Evolutionary conservation across 2,329 filamentous ascomycete genomes (phyloP).

Genomic region (Penicillium sp.): DNA sequence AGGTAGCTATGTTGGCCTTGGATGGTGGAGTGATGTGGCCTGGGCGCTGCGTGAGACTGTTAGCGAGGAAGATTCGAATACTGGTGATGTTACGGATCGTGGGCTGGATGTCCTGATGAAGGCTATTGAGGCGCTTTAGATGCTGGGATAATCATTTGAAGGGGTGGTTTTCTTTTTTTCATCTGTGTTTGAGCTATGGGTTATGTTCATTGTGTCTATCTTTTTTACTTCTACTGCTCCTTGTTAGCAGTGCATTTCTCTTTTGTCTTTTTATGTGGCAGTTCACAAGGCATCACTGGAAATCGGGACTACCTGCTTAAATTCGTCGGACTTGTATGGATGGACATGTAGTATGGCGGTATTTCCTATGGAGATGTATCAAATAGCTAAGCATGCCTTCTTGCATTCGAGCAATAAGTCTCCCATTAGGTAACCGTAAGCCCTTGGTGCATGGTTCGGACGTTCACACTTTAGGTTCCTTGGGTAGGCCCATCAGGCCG

Average conservation of each 20-base stretch:
- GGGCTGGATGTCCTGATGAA: constrained; percentile 56
- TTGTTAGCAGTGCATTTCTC: neutral
- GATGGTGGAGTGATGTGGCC: constrained; percentile 81
- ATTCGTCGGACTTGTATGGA: too few relatives aligned
- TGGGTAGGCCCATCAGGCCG: too few relatives aligned
- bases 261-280: neutral
- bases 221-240: neutral
- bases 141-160: neutral
- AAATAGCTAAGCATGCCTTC: neutral
- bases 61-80: constrained; percentile 29
- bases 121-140: constrained; percentile 54
- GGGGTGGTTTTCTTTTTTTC: neutral
- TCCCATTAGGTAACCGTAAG: too few relatives aligned
- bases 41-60: constrained; percentile 62
- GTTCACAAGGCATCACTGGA: neutral
- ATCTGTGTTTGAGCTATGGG: neutral
- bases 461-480: too few relatives aligned
- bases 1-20: constrained; percentile 77
- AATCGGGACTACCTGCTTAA: too few relatives aligned
- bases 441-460: too few relatives aligned
- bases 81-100: constrained; percentile 44
- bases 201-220: constrained; percentile 6
- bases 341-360: too few relatives aligned
- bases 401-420: neutral
- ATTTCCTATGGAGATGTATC: neutral